These are phyloP conservation scores for Globisporangium splendens DNA, from an alignment of 352 stramenopile genomes.

Conservation along the genomic window DNA sequence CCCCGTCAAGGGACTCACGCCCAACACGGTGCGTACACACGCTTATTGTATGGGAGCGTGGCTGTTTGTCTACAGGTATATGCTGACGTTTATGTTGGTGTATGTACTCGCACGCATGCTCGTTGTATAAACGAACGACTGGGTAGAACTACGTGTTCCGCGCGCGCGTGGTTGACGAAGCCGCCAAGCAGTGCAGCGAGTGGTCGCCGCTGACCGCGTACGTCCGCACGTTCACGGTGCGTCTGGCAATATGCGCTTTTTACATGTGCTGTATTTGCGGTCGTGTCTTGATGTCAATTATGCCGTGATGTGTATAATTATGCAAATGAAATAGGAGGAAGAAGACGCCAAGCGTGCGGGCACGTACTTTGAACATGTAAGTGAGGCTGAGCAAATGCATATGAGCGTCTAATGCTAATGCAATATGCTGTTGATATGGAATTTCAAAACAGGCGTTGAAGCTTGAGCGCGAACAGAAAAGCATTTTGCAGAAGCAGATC, in stretches of 20 bases:
- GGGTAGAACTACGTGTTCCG: constrained; percentile 79
- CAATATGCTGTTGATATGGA: neutral
- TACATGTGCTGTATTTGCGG: neutral
- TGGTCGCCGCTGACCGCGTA: constrained; percentile 70
- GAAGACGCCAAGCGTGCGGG: constrained; percentile 83
- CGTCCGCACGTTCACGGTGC: constrained; percentile 74
- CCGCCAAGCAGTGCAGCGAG: constrained; percentile 61
- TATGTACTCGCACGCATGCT: neutral
- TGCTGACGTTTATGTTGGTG: neutral
- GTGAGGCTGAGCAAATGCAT: neutral
- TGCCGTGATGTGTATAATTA: neutral
- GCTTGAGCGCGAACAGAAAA: constrained; percentile 76
- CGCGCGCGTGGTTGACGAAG: constrained; percentile 60
- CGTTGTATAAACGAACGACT: neutral
- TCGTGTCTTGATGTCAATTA: neutral
- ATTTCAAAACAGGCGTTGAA: constrained; percentile 52
- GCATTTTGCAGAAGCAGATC: constrained; percentile 67
- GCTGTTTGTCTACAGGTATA: neutral
- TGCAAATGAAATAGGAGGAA: constrained; percentile 37
- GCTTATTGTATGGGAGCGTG: neutral
- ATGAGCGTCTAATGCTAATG: no score
- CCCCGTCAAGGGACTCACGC: constrained; percentile 62
- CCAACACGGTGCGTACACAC: constrained; percentile 52
- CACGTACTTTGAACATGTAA: constrained; percentile 82
- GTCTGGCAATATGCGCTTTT: no score